phyloP scores from a whole-genome alignment of 73 alveolate genomes.

The Paramecium bursaria region DNA sequence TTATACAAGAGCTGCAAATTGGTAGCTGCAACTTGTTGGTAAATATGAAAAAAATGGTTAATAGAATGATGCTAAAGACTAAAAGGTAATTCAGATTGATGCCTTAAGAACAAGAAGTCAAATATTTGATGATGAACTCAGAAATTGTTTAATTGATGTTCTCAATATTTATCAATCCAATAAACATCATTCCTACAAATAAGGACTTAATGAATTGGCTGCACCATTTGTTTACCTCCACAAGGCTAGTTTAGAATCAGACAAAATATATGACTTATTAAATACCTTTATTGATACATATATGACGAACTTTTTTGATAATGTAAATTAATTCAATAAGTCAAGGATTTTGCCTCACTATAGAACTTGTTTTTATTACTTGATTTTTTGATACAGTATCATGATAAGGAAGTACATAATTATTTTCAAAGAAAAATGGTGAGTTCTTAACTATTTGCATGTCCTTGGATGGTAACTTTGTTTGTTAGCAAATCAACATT shows the following conservation, averaged over 20 bases:
- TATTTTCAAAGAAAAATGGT: neutral
- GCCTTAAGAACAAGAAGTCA: too few species aligned
- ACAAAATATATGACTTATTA: neutral
- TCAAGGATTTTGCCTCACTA: slow-evolving; percentile 4
- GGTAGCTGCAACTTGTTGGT: too few species aligned
- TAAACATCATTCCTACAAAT: too few species aligned
- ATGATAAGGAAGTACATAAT: slow-evolving; percentile 42
- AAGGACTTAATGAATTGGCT: slow-evolving; percentile 37
- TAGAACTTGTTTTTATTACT: neutral
- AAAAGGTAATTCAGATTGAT: too few species aligned
- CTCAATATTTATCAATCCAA: too few species aligned
- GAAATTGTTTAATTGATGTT: too few species aligned
- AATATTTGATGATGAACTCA: too few species aligned
- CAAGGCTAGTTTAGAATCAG: neutral
- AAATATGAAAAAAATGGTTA: too few species aligned
- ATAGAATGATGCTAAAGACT: too few species aligned
- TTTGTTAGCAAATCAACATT: slow-evolving; percentile 2
- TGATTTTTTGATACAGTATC: slow-evolving; percentile 17
- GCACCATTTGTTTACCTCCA: slow-evolving; percentile 8
- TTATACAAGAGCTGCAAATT: too few species aligned
- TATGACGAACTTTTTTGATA: slow-evolving; percentile 53
- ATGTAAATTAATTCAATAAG: neutral
- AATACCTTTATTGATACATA: slow-evolving; percentile 14
- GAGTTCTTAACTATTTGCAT: slow-evolving; percentile 15
- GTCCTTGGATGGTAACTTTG: slow-evolving; percentile 28